A percentile compares a stretch with the other conserved stretches of the same genome.
phyloP scores from a whole-genome alignment of 2,329 filamentous ascomycete genomes.

The Chrysoporthe austroafricana region DNA sequence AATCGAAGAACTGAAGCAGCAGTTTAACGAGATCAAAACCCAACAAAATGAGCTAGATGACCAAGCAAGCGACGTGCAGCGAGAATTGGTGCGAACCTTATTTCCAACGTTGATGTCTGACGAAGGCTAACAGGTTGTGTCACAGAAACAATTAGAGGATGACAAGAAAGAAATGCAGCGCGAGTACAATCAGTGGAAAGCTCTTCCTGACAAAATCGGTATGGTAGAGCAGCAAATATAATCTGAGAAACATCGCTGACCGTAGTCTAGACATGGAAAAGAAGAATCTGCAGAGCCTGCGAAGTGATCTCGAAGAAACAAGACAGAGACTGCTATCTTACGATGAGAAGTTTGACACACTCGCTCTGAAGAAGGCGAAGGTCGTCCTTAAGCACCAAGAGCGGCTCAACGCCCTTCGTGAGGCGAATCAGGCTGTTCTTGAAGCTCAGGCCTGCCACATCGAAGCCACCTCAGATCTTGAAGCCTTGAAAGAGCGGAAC shows the following conservation, averaged over 20 bases:
- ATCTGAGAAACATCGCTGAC: slow-evolving; percentile 17
- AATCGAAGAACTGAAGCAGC: slow-evolving; percentile 39
- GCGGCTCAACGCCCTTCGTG: slow-evolving; percentile 64
- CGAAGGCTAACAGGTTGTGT: slow-evolving; percentile 23
- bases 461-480: slow-evolving; percentile 82
- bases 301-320: slow-evolving; percentile 44
- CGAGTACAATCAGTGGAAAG: slow-evolving; percentile 65
- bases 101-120: neutral
- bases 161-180: slow-evolving; percentile 72
- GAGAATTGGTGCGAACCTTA: slow-evolving; percentile 47
- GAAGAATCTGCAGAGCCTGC: slow-evolving; percentile 37
- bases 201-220: slow-evolving; percentile 74
- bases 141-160: slow-evolving; percentile 52
- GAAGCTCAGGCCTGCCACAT: slow-evolving; percentile 72
- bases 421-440: slow-evolving; percentile 65
- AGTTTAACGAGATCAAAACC: slow-evolving; percentile 43
- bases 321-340: slow-evolving; percentile 54
- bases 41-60: slow-evolving; percentile 43
- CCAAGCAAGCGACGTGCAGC: slow-evolving; percentile 41
- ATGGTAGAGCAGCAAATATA: neutral
- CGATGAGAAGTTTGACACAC: slow-evolving; percentile 57
- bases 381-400: slow-evolving; percentile 58
- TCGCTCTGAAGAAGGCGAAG: slow-evolving; percentile 60
- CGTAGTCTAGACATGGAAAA: slow-evolving; percentile 40
- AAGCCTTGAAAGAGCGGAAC: slow-evolving; percentile 70